Evolutionary conservation across 2,329 filamentous ascomycete species (phyloP).

Genomic region (Pseudovirgaria hyperparasitica): DNA sequence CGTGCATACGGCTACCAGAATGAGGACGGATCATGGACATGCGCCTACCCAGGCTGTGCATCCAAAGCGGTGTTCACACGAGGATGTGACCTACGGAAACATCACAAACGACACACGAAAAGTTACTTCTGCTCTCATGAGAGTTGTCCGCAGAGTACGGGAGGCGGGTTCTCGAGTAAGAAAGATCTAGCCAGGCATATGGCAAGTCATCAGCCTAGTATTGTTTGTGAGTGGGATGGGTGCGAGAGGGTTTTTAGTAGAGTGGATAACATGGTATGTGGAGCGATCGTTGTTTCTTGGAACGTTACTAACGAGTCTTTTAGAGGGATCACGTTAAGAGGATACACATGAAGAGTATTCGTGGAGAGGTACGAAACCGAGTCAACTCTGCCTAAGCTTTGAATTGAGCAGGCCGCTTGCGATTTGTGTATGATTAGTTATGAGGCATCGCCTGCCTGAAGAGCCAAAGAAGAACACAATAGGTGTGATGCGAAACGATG

Average conservation of each 20-base stretch:
- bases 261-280: constrained; percentile 47
- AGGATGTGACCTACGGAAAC: constrained; percentile 49
- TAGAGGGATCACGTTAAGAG: constrained; percentile 28
- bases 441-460: no score
- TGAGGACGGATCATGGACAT: constrained; percentile 41
- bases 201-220: constrained; percentile 49
- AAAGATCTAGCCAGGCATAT: constrained; percentile 50
- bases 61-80: constrained; percentile 45
- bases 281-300: background rate
- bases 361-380: background rate
- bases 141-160: constrained; percentile 43
- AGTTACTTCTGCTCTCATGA: constrained; percentile 47
- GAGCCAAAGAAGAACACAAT: no score
- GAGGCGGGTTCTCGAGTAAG: constrained; percentile 48
- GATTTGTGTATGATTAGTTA: no score
- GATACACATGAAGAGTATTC: constrained; percentile 21
- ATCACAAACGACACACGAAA: constrained; percentile 50
- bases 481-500: no score
- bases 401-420: no score
- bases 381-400: constrained; percentile 1
- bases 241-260: constrained; percentile 47
- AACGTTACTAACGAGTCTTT: constrained; percentile 9
- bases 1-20: constrained; percentile 30
- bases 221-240: constrained; percentile 44
- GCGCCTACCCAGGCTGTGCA: constrained; percentile 46